A percentile compares a stretch with the other conserved stretches of the same genome.
These are phyloP conservation scores for Amanita rubescens DNA, from an alignment of 768 basidiomycete species.

Conservation along the genomic window DNA sequence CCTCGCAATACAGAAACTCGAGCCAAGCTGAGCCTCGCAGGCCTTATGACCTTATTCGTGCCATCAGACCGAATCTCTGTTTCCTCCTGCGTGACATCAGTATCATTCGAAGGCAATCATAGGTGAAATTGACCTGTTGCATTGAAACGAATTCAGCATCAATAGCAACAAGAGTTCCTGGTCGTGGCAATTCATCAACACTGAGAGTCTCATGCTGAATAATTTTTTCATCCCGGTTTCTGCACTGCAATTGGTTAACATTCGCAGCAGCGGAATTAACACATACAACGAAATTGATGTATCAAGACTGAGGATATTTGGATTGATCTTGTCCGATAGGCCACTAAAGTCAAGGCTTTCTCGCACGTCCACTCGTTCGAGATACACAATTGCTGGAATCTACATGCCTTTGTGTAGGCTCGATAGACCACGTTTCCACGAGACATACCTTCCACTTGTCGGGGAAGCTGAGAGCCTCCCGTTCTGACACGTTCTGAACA, in stretches of 20 bases:
- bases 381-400: slow-evolving; percentile 88
- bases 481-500: slow-evolving; percentile 76
- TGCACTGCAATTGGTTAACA: slow-evolving; percentile 19
- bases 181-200: slow-evolving; percentile 70
- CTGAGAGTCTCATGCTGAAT: slow-evolving; percentile 76
- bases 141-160: slow-evolving; percentile 98
- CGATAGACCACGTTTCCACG: slow-evolving; percentile 3
- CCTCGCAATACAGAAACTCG: slow-evolving; percentile 93
- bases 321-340: slow-evolving; percentile 62
- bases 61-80: slow-evolving; percentile 94
- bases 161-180: slow-evolving; percentile 87
- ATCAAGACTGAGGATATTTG: slow-evolving; percentile 73
- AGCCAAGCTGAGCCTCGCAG: slow-evolving; percentile 86
- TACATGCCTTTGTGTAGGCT: slow-evolving; percentile 20
- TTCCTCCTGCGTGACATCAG: slow-evolving; percentile 59
- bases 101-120: not conserved
- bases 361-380: slow-evolving; percentile 65
- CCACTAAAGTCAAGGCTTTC: slow-evolving; percentile 53
- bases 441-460: slow-evolving; percentile 87
- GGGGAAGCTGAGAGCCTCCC: slow-evolving; percentile 83
- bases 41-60: slow-evolving; percentile 85
- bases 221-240: slow-evolving; percentile 64
- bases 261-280: not conserved
- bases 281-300: slow-evolving; percentile 81
- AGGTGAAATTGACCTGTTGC: slow-evolving; percentile 59